These are phyloP conservation scores for Rickenella mellea DNA, from an alignment of 768 basidiomycete genomes.

Conservation along the genomic window DNA sequence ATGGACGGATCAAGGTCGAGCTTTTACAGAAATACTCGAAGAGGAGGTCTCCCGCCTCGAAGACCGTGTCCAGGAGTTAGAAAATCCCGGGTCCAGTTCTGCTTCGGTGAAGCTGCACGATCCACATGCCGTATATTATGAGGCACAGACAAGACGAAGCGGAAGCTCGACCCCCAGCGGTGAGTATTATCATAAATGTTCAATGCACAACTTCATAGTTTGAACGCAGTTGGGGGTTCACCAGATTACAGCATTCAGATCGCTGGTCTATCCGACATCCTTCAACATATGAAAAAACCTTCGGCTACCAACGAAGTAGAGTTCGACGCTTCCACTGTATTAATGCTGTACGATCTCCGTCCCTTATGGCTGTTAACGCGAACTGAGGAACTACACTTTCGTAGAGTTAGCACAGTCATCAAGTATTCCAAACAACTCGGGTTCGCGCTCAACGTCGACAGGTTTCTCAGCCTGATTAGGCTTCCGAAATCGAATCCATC, in stretches of 20 bases:
- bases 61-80: conserved; percentile 61
- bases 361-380: not conserved
- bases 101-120: conserved; percentile 68
- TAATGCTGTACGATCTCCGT: not conserved
- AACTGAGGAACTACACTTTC: conserved; percentile 42
- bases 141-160: too few species aligned
- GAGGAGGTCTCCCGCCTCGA: conserved; percentile 71
- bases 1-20: conserved; percentile 77
- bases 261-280: too few species aligned
- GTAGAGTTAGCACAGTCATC: conserved; percentile 38
- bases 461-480: conserved; percentile 54
- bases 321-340: too few species aligned
- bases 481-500: too few species aligned
- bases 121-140: conserved; percentile 46
- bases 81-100: conserved; percentile 62
- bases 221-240: too few species aligned
- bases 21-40: conserved; percentile 66
- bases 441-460: conserved; percentile 58
- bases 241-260: too few species aligned
- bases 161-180: too few species aligned
- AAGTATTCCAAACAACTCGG: conserved; percentile 70
- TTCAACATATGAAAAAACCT: too few species aligned
- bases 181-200: too few species aligned
- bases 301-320: too few species aligned
- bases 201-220: too few species aligned